These are phyloP conservation scores for Aureobasidium mangrovei DNA, from an alignment of 2,329 filamentous ascomycete genomes.

Conservation along the genomic window DNA sequence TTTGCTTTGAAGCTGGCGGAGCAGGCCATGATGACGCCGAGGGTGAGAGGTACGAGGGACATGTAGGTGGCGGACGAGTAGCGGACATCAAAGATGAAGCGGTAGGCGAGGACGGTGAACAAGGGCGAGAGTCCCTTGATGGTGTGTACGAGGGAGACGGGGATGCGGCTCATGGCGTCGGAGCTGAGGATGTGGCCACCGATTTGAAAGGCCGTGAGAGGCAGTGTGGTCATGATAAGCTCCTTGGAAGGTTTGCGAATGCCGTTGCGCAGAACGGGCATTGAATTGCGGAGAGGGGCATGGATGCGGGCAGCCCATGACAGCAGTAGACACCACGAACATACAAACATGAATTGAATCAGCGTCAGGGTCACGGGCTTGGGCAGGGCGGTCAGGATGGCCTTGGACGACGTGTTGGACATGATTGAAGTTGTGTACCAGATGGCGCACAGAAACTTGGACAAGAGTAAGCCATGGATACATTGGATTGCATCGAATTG, in stretches of 20 bases:
- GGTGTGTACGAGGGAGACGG: conserved; percentile 93
- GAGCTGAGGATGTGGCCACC: conserved; percentile 89
- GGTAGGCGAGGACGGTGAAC: conserved; percentile 90
- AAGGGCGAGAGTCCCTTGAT: conserved; percentile 96
- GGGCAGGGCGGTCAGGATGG: conserved; percentile 83
- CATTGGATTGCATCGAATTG: background rate
- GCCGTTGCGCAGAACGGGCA: conserved; percentile 75
- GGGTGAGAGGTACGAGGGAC: conserved; percentile 65
- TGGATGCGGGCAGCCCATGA: conserved; percentile 67
- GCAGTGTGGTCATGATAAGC: conserved; percentile 79
- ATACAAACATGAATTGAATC: conserved; percentile 89
- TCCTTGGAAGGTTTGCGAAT: conserved; percentile 74
- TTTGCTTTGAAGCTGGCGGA: conserved; percentile 72
- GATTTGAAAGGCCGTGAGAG: conserved; percentile 85
- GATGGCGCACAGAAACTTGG: conserved; percentile 68
- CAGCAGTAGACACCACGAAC: conserved; percentile 73
- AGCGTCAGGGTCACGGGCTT: conserved; percentile 88
- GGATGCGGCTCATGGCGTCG: conserved; percentile 87
- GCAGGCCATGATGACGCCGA: conserved; percentile 94
- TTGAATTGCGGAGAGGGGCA: conserved; percentile 57
- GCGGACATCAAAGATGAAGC: conserved; percentile 76
- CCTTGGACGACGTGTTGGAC: conserved; percentile 96
- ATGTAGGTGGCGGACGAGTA: conserved; percentile 83
- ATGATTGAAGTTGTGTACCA: conserved; percentile 96
- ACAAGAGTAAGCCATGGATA: conserved; percentile 24